Percentiles rank a stretch among this genome's conserved stretches.
phyloP scores from a whole-genome alignment of 768 basidiomycete species.

The Neoboletus brunneissimus region DNA sequence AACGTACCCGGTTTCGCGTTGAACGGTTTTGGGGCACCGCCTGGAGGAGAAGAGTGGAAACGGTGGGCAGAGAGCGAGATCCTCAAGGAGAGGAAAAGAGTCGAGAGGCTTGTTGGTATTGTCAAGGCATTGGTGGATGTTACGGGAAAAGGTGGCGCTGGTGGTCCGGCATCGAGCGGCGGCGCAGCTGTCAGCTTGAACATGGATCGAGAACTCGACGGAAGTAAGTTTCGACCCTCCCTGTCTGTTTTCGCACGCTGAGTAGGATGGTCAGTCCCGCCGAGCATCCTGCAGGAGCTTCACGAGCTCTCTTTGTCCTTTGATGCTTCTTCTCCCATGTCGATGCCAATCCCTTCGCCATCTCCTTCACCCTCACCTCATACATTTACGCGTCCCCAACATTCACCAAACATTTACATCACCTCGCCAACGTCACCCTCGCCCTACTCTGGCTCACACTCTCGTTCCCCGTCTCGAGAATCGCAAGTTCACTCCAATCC shows the following conservation, averaged over 20 bases:
- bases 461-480: slow-evolving; percentile 21
- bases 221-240: slow-evolving; percentile 8
- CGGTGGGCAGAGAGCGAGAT: slow-evolving; percentile 37
- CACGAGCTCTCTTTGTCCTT: slow-evolving; percentile 29
- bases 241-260: background rate
- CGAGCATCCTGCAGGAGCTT: slow-evolving; percentile 25
- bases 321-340: slow-evolving; percentile 16
- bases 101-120: slow-evolving; percentile 57
- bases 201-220: slow-evolving; percentile 13
- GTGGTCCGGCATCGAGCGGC: background rate
- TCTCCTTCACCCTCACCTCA: slow-evolving; percentile 30
- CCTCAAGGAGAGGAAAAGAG: slow-evolving; percentile 57
- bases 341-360: slow-evolving; percentile 20
- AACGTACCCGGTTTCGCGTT: slow-evolving; percentile 13
- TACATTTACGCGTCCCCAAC: slow-evolving; percentile 9
- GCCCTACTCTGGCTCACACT: slow-evolving; percentile 18
- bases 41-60: slow-evolving; percentile 26
- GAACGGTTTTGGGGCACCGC: slow-evolving; percentile 3
- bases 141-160: slow-evolving; percentile 40
- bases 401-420: slow-evolving; percentile 68
- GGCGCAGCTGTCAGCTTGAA: background rate
- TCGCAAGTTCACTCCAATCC: slow-evolving; percentile 11
- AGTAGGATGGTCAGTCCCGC: slow-evolving; percentile 15
- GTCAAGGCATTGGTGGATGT: slow-evolving; percentile 64
- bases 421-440: slow-evolving; percentile 57